These are phyloP conservation scores for Seiridium unicorne DNA, from an alignment of 2,329 filamentous ascomycete species.

Conservation along the genomic window DNA sequence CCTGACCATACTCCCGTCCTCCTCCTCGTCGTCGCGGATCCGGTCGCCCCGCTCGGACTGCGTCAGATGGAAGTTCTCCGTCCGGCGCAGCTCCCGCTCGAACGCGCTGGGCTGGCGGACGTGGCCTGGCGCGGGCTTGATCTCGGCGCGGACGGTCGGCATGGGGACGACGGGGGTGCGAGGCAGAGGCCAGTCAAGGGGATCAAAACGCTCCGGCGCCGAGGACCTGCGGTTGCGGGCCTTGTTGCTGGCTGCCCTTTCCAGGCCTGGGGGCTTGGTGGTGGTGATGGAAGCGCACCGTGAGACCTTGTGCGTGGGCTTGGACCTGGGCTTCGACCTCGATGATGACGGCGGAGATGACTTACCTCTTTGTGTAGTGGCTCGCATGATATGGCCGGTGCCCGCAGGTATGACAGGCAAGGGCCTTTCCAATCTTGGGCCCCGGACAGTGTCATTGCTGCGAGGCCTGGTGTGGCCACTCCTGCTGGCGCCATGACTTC, in stretches of 20 bases:
- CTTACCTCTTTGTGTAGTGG: background rate
- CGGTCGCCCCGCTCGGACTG: background rate
- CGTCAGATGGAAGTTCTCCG: background rate
- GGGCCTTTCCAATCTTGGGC: background rate
- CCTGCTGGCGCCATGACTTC: too few species aligned
- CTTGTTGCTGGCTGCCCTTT: too few species aligned
- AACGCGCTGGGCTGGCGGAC: background rate
- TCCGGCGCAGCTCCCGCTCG: background rate
- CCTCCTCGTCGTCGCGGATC: background rate
- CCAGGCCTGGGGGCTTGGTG: too few species aligned
- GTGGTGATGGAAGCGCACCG: too few species aligned
- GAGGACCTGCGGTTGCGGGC: background rate
- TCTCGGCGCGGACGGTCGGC: background rate
- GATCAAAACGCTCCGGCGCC: background rate
- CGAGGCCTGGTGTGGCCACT: background rate
- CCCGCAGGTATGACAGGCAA: background rate
- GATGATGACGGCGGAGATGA: background rate
- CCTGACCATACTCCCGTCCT: background rate
- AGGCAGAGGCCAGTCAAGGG: background rate
- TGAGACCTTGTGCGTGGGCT: too few species aligned
- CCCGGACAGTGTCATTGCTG: background rate
- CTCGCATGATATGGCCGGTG: background rate
- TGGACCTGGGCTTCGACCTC: too few species aligned
- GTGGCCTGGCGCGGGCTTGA: background rate
- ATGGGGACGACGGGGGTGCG: background rate